A percentile compares a stretch with the other conserved stretches of the same genome.
These are phyloP conservation scores for Solanum chilense DNA, from an alignment of 257 asterid genomes.

Conservation along the genomic window DNA sequence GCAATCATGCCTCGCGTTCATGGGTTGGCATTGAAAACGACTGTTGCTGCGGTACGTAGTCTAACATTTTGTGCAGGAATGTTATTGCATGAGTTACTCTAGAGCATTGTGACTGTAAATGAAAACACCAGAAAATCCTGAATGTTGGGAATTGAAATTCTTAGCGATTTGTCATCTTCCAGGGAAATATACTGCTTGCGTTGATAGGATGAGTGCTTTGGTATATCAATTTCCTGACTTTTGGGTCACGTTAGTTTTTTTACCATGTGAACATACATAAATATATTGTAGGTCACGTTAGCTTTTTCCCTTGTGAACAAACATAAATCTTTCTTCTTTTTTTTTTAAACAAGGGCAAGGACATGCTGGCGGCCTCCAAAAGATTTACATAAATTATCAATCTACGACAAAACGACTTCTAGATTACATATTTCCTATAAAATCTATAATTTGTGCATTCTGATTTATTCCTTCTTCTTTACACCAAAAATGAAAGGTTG, in stretches of 20 bases:
- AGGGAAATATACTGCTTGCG: not conserved
- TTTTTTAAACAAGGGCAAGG: no score
- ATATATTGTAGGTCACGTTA: not conserved
- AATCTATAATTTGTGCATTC: no score
- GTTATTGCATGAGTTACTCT: not conserved
- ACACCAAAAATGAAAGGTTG: no score
- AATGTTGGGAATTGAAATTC: not conserved
- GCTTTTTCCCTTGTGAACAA: not conserved
- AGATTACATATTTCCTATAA: no score
- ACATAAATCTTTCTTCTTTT: not conserved
- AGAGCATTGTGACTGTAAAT: not conserved
- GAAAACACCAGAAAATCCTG: not conserved
- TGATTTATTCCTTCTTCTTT: no score
- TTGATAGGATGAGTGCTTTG: not conserved
- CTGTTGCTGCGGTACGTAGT: constrained; percentile 93
- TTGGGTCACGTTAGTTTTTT: not conserved
- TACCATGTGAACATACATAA: not conserved
- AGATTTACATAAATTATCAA: no score
- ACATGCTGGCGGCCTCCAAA: no score
- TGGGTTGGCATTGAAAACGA: constrained; percentile 93
- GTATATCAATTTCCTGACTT: not conserved
- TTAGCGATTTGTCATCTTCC: not conserved
- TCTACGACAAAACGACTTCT: no score
- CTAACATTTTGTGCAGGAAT: not conserved
- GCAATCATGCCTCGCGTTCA: constrained; percentile 88